phyloP scores from a whole-genome alignment of 2,329 filamentous ascomycete genomes.

The Aspergillus ochraceus region DNA sequence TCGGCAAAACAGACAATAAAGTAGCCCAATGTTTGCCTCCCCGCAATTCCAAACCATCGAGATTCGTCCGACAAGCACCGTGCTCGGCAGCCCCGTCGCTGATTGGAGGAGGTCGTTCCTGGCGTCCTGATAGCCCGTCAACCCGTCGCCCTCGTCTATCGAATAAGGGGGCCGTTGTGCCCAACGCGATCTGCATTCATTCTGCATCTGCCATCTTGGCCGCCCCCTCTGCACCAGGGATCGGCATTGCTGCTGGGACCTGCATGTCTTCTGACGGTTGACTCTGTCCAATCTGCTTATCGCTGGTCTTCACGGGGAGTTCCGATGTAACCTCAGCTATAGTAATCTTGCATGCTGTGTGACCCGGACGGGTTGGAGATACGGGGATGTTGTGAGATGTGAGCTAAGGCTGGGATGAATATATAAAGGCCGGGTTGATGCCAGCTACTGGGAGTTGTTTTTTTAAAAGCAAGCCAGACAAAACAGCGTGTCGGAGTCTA shows the following conservation, averaged over 20 bases:
- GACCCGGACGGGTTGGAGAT: not conserved
- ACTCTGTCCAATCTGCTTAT: constrained; percentile 9
- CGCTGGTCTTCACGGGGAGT: constrained; percentile 7
- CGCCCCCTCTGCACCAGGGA: not conserved
- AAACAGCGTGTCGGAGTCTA: not conserved
- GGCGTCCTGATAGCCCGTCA: not conserved
- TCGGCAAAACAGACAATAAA: no score
- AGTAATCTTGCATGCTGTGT: not conserved
- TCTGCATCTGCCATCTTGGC: not conserved
- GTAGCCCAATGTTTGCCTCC: no score
- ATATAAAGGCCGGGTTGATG: not conserved
- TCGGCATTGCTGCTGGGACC: not conserved
- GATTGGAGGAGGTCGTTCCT: not conserved
- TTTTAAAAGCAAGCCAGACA: not conserved
- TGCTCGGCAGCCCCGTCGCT: not conserved
- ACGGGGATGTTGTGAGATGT: not conserved
- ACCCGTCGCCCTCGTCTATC: not conserved
- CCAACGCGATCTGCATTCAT: not conserved
- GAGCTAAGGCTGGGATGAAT: not conserved
- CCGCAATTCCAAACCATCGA: not conserved
- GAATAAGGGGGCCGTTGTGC: not conserved
- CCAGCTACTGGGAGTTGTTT: not conserved
- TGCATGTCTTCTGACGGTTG: not conserved
- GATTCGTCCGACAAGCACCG: not conserved
- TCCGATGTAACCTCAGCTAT: constrained; percentile 12